Base-by-base conservation (phyloP, 805 yeast species). In the Teunomyces atbi region DNA sequence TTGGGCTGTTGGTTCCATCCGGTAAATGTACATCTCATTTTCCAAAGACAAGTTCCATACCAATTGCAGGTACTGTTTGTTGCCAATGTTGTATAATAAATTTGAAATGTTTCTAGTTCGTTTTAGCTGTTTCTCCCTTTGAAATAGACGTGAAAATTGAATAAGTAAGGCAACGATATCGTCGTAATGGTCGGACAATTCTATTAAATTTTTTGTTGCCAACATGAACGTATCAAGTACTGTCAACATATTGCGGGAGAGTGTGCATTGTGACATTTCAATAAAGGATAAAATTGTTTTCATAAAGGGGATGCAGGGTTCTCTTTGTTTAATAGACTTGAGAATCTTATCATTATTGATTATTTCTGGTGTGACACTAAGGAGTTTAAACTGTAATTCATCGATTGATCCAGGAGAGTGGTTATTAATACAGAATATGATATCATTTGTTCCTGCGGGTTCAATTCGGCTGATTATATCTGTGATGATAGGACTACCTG, bases 61-160 rank as follows among this genome's bases (percentile, higher is more conserved):
- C 5, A 18, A n/a, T 13, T 18, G 18, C 36, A 21, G 27, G 18
- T 15, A 18, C 13, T 21, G 20, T 21, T 30, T 44, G 39, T 40
- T 15, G 0, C 76, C 78, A 41, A 65, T 54, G 47, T 76, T 73
- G 53, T 67, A 78, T 5, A 70, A 58, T 10, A 79, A 41, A 50
- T 75, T 77, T 3, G 82, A 71, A 3, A 79, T 50, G 53, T 78
- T 78, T 41, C 70, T 62, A 5, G 76, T 56, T 46, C 83, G 57
- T 49, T 73, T 77, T 15, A 38, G 44, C 30, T 66, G 73, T 27
- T 60, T 67, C 41, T 59, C 54, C 5, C 49, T 38, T 15, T 48
- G 40, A n/a, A 66, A 45, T 3, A 47, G 51, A 1, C 19, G 13
- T 36, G 41, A 41, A 20, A 45, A 28, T 29, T 42, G 47, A 10